A percentile compares a stretch with the other conserved stretches of the same genome.
These are phyloP conservation scores for Aspergillus piperis DNA, from an alignment of 2,329 filamentous ascomycete genomes.

Conservation along the genomic window DNA sequence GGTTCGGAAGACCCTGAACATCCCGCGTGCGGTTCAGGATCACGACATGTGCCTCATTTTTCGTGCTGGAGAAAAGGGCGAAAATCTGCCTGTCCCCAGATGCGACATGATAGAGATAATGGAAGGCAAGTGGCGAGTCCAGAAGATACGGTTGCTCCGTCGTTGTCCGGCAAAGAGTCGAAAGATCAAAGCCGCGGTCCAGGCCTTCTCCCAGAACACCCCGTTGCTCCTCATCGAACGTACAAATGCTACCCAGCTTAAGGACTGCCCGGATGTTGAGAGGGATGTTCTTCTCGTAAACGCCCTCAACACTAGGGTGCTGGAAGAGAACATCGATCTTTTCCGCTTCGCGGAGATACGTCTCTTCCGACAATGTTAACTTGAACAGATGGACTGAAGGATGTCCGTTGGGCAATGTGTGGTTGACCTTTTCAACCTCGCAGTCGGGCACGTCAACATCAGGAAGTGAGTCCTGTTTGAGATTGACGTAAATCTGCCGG, in stretches of 20 bases:
- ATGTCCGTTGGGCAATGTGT: conserved; percentile 92
- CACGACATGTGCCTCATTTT: conserved; percentile 78
- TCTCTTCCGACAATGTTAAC: conserved; percentile 82
- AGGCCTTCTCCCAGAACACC: conserved; percentile 90
- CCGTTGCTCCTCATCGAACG: conserved; percentile 85
- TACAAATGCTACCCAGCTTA: conserved; percentile 86
- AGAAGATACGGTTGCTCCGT: conserved; percentile 74
- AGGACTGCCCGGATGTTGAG: conserved; percentile 84
- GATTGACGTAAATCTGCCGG: conserved; percentile 84
- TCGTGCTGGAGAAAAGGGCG: conserved; percentile 83
- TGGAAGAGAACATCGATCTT: conserved; percentile 84
- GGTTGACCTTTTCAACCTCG: conserved; percentile 86
- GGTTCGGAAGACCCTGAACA: conserved; percentile 82
- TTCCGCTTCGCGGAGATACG: conserved; percentile 80
- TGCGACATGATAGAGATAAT: conserved; percentile 91
- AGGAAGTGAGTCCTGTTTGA: conserved; percentile 83
- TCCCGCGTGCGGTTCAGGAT: conserved; percentile 84
- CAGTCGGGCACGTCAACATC: conserved; percentile 85
- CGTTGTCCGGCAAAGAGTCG: conserved; percentile 68
- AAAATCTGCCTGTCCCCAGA: conserved; percentile 92
- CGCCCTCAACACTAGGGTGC: conserved; percentile 91
- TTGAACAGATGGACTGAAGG: conserved; percentile 93
- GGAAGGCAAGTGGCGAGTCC: conserved; percentile 72
- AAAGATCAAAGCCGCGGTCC: conserved; percentile 89
- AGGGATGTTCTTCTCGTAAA: conserved; percentile 93